Evolutionary conservation across 768 basidiomycete species (phyloP).

Genomic region (Lepiota venenata): DNA sequence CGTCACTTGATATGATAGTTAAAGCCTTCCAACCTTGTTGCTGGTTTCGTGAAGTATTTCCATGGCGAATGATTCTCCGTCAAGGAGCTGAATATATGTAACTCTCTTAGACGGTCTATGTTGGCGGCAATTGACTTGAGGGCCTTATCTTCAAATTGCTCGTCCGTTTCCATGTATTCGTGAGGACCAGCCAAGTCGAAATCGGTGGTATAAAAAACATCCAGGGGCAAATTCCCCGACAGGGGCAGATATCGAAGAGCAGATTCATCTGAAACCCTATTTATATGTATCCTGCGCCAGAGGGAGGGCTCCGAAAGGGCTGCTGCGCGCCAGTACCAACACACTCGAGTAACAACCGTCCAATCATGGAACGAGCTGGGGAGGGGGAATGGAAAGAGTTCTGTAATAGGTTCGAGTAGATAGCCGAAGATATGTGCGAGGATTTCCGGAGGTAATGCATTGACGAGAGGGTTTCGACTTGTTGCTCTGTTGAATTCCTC

Average conservation of each 20-base stretch:
- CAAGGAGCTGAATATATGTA: slow-evolving; percentile 9
- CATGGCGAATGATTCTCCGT: slow-evolving; percentile 5
- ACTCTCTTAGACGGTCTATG: background rate
- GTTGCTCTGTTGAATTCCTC: background rate
- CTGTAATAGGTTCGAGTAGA: background rate
- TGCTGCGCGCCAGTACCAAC: slow-evolving; percentile 3
- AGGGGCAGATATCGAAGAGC: background rate
- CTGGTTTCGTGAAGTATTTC: slow-evolving; percentile 7
- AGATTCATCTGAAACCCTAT: slow-evolving; percentile 4
- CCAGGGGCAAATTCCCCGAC: slow-evolving; percentile 4
- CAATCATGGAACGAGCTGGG: slow-evolving; percentile 6
- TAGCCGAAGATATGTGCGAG: slow-evolving; percentile 13
- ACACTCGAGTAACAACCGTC: slow-evolving; percentile 5
- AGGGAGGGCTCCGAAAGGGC: slow-evolving; percentile 8
- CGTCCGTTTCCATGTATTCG: background rate
- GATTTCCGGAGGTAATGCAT: slow-evolving; percentile 11
- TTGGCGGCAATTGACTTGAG: background rate
- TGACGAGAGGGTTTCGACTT: background rate
- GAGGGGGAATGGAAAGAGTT: slow-evolving; percentile 6
- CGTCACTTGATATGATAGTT: slow-evolving; percentile 9
- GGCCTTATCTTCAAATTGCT: background rate
- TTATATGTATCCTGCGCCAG: slow-evolving; percentile 4
- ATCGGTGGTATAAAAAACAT: slow-evolving; percentile 7
- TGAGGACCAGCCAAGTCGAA: background rate
- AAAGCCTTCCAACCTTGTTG: background rate